Percentiles rank a stretch among this genome's conserved stretches.
Evolutionary conservation across 2,329 filamentous ascomycete genomes (phyloP).

Genomic region (Trichoderma sp.): DNA sequence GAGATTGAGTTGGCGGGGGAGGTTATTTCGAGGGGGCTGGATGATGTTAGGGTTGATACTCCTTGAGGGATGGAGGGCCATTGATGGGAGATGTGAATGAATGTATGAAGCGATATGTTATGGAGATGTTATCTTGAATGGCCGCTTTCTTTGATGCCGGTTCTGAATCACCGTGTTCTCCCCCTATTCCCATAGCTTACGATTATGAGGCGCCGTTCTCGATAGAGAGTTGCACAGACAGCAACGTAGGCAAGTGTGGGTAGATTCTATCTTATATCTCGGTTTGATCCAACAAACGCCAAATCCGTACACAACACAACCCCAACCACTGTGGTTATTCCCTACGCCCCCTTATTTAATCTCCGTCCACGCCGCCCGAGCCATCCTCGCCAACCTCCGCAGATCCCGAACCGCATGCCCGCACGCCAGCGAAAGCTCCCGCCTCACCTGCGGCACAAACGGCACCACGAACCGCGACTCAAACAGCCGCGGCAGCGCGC

Average conservation of each 20-base stretch:
- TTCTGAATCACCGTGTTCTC: too few relatives aligned
- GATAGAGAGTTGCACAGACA: too few relatives aligned
- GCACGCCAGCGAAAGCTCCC: constrained; percentile 54
- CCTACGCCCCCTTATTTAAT: constrained; percentile 38
- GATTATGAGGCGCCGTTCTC: too few relatives aligned
- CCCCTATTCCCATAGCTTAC: too few relatives aligned
- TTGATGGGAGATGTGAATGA: neutral
- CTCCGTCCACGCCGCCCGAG: constrained; percentile 54
- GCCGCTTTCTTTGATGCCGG: too few relatives aligned
- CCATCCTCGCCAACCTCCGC: constrained; percentile 52
- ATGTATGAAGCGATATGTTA: neutral
- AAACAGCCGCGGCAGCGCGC: constrained; percentile 51
- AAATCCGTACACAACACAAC: too few relatives aligned
- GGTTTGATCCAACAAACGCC: too few relatives aligned
- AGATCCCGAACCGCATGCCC: constrained; percentile 58
- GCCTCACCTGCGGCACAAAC: constrained; percentile 48
- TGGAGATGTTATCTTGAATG: too few relatives aligned
- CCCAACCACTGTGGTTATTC: too few relatives aligned
- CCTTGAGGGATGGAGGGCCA: neutral
- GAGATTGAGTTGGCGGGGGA: constrained; percentile 49
- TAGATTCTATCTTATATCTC: too few relatives aligned
- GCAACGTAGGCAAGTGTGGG: too few relatives aligned
- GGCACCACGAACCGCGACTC: constrained; percentile 52
- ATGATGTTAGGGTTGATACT: constrained; percentile 32
- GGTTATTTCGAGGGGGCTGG: constrained; percentile 33